Evolutionary conservation across 164 flowering plant species (phyloP), one percentile per base, ranked within the genome.

Genomic region (Liquidambar formosana): DNA sequence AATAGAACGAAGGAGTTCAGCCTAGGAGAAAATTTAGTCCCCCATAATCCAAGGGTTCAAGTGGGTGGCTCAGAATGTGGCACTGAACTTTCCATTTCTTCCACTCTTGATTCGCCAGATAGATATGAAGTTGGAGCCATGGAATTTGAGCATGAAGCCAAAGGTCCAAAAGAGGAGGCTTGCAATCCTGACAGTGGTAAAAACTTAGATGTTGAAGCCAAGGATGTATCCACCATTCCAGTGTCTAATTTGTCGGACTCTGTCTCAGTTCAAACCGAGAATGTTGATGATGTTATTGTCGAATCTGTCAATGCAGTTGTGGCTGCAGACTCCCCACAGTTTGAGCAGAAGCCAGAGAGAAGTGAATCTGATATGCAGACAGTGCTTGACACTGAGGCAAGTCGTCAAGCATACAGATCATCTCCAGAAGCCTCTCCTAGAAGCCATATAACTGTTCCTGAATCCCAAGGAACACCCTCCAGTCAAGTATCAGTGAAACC

Each of bases 61-160:
- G 65, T 74, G 71, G 90, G 81, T 77, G 87, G 83, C 70, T 94
- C 96, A 45, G 98, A 94, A 65, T 89, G 88, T 77, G 92, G 92
- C 27, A 89, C 91, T 69, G 92, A 89, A 72, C 89, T 90, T 74
- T 90, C 96, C 65, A 63, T 93, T 60, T 21, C 98, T 74, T 91
- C 94, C 14, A 85, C 98, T 70, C 93, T 91, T 61, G 97, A 92
- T 81, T 87, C 94, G 51, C 91, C 91, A 11, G 91, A 87, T 71
- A 75, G 66, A 74, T 82, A 74, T 23, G 93, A 91, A 47, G 70
- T 51, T 75, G 88, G 78, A 67, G 71, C 44, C 15, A 22, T 28
- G 25, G 84, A 78, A 27, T n/a, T 52, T 59, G 81, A 74, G 43
- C 72, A 63, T 56, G 83, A 76, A 77, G 65, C 57, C 5, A 77